These are phyloP conservation scores for Talaromyces sp. DNA, from an alignment of 2,329 filamentous ascomycete species.

Conservation along the genomic window DNA sequence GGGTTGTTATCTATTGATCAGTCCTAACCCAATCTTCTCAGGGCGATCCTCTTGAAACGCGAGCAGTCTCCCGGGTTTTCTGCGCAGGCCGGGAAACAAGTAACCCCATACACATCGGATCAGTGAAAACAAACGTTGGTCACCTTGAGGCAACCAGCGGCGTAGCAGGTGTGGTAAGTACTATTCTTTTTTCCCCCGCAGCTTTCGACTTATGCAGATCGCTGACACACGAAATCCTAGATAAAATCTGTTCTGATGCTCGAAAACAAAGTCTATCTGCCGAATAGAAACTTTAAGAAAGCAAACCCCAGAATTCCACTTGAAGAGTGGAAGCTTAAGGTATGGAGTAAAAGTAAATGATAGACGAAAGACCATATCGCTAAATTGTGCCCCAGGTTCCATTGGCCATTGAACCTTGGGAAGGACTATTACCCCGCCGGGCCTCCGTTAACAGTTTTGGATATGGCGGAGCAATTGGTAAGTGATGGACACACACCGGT, in stretches of 20 bases:
- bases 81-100: neutral
- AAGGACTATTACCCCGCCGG: slow-evolving; percentile 19
- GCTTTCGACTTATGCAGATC: neutral
- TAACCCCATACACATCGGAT: slow-evolving; percentile 24
- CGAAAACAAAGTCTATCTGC: slow-evolving; percentile 31
- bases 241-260: slow-evolving; percentile 47
- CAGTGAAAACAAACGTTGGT: slow-evolving; percentile 34
- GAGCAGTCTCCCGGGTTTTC: slow-evolving; percentile 18
- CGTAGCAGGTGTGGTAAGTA: slow-evolving; percentile 32
- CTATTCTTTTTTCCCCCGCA: neutral
- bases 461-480: slow-evolving; percentile 27
- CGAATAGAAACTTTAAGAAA: slow-evolving; percentile 21
- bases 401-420: slow-evolving; percentile 28
- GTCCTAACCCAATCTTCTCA: slow-evolving; percentile 12
- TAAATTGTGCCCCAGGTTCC: slow-evolving; percentile 6
- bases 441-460: slow-evolving; percentile 38
- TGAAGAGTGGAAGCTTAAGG: slow-evolving; percentile 17
- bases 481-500: neutral
- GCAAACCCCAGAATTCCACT: slow-evolving; percentile 24
- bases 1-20: neutral
- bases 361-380: neutral
- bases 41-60: slow-evolving; percentile 24
- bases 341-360: neutral
- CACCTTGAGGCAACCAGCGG: slow-evolving; percentile 48
- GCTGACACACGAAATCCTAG: neutral